These are phyloP conservation scores for Pythium insidiosum DNA, from an alignment of 352 stramenopile genomes.

Conservation along the genomic window DNA sequence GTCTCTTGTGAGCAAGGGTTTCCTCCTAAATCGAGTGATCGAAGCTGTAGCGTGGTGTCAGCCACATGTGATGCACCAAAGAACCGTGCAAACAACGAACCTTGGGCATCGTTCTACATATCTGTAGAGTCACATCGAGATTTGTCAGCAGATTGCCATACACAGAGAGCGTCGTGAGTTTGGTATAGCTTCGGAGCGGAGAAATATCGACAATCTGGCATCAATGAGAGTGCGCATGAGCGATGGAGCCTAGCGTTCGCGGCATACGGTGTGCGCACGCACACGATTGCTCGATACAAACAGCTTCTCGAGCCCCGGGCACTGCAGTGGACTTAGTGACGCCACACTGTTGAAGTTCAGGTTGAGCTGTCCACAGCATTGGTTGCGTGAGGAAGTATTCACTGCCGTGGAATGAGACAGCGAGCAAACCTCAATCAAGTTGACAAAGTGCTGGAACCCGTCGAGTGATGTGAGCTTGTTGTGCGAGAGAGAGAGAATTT, in stretches of 20 bases:
- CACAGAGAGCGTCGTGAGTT: slow-evolving; percentile 21
- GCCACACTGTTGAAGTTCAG: slow-evolving; percentile 35
- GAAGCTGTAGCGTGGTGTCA: slow-evolving; percentile 46
- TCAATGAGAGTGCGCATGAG: neutral
- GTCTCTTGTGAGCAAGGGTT: slow-evolving; percentile 60
- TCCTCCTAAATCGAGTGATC: slow-evolving; percentile 57
- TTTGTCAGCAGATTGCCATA: slow-evolving; percentile 24
- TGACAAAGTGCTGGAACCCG: slow-evolving; percentile 58
- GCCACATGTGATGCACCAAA: too few relatives aligned
- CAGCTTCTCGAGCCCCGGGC: slow-evolving; percentile 25
- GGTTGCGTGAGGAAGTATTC: neutral
- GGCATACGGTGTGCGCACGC: neutral
- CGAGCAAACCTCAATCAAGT: slow-evolving; percentile 54
- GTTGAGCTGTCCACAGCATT: slow-evolving; percentile 20
- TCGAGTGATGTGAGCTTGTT: slow-evolving; percentile 53
- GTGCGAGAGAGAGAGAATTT: slow-evolving; percentile 80
- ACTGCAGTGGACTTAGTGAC: slow-evolving; percentile 23
- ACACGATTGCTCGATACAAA: slow-evolving; percentile 27
- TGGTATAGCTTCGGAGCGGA: slow-evolving; percentile 15
- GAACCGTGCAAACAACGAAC: slow-evolving; percentile 1
- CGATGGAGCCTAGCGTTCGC: neutral
- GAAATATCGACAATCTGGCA: slow-evolving; percentile 18
- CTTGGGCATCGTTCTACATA: slow-evolving; percentile 20
- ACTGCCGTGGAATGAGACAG: neutral
- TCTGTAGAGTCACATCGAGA: slow-evolving; percentile 15